Evolutionary conservation across 2,329 filamentous ascomycete species (phyloP).

Genomic region (Sporothrix globosa): DNA sequence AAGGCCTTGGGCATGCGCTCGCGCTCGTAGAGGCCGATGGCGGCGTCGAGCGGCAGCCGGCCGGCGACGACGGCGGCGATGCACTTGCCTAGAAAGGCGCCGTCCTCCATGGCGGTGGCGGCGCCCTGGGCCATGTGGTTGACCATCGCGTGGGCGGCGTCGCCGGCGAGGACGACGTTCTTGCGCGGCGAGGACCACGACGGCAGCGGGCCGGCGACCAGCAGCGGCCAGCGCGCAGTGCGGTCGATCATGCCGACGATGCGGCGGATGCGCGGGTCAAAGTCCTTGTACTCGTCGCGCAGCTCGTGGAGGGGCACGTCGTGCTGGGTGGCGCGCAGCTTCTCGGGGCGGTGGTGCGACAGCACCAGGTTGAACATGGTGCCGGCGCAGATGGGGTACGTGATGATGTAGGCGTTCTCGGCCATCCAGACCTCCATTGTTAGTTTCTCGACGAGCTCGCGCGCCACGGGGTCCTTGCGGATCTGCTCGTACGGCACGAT

Average conservation of each 20-base stretch:
- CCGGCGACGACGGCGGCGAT: constrained; percentile 45
- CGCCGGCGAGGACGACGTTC: constrained; percentile 51
- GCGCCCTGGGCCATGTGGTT: constrained; percentile 52
- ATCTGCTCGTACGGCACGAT: constrained; percentile 50
- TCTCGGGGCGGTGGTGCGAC: constrained; percentile 38
- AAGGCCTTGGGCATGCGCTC: constrained; percentile 44
- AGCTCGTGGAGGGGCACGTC: constrained; percentile 50
- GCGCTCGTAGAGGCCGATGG: constrained; percentile 43
- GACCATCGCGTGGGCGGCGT: constrained; percentile 48
- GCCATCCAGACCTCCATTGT: constrained; percentile 39
- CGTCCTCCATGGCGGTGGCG: constrained; percentile 52
- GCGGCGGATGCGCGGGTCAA: constrained; percentile 50
- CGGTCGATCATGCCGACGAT: constrained; percentile 48
- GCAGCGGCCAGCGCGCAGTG: constrained; percentile 48
- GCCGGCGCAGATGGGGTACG: constrained; percentile 51
- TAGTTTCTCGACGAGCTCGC: constrained; percentile 44
- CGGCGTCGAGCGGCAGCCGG: constrained; percentile 43
- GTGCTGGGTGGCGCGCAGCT: constrained; percentile 44
- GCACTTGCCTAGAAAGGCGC: constrained; percentile 40
- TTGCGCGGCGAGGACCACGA: constrained; percentile 30
- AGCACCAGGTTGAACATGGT: constrained; percentile 53
- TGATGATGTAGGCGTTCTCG: constrained; percentile 48
- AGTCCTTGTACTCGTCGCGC: constrained; percentile 48
- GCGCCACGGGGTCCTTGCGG: constrained; percentile 47
- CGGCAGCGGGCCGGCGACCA: constrained; percentile 48